Evolutionary conservation across 1,284 basidiomycete species (phyloP), one percentile per base, ranked within the genome.

Genomic region (Marasmius fiardii): DNA sequence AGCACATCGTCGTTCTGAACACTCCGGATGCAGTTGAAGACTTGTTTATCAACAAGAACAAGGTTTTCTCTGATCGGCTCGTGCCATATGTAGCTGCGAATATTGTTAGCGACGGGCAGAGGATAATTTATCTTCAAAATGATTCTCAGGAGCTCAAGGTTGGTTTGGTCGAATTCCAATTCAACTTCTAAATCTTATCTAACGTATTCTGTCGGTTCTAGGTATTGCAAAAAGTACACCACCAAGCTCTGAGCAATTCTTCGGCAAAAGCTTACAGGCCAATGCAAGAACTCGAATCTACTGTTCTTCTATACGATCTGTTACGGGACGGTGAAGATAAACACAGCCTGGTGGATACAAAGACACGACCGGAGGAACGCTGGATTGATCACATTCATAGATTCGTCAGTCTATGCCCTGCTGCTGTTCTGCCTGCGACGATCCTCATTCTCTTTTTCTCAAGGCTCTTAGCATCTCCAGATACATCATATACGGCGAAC

Each of bases 231-330:
- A 51, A 39, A 23, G 21, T 37, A 11, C 21, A 21, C 26, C 50
- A 39, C 16, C 14, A 7, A 12, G 50, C 50, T 24, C 28, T 31
- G 28, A 31, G 34, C n/a, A 39, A n/a, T 18, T 4, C 12, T 12
- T 21, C 14, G 16, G 34, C 50, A 39, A 23, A 28, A 23, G 28
- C 11, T 12, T 51, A 39, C n/a, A 12, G 50, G 20, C 28, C 28
- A n/a, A 39, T 51, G 16, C 50, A 51, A 33, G 33, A 51, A 26
- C 23, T 51, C 16, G 50, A 51, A 34, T 51, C 50, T 14, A 12
- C 21, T 2, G 50, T 51, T 23, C 50, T 51, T 4, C 11, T 51
- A 45, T 10, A 26, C 34, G 50, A 51, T 18, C 31, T 51, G 18
- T 14, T 37, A 4, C 11, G 18, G 2, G 10, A 31, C 23, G 33